Conservation (phyloP, 768 basidiomycete genomes). For the Calocera cornea region DNA sequence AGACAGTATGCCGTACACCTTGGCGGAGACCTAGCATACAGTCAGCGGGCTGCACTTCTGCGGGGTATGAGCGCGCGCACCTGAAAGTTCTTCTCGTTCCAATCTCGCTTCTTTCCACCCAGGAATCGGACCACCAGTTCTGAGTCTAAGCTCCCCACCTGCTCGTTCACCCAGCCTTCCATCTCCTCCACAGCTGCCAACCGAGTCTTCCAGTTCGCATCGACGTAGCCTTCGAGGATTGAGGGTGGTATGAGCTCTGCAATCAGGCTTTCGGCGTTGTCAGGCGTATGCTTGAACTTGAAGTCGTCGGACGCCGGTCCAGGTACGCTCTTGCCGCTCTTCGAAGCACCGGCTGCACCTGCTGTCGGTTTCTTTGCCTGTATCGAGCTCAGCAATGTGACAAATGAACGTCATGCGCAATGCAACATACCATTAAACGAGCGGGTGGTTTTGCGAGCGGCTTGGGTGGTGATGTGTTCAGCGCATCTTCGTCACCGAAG, state of each 20-base stretch:
- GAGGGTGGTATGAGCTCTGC: slow-evolving; percentile 55
- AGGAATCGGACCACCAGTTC: slow-evolving; percentile 81
- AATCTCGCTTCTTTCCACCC: slow-evolving; percentile 67
- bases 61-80: slow-evolving; percentile 27
- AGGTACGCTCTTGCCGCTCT: slow-evolving; percentile 27
- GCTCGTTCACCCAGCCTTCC: slow-evolving; percentile 44
- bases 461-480: slow-evolving; percentile 7
- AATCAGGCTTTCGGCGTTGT: slow-evolving; percentile 79
- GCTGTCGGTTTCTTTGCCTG: slow-evolving; percentile 25
- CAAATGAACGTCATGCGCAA: background rate
- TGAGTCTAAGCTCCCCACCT: slow-evolving; percentile 45
- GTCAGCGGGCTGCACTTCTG: slow-evolving; percentile 6
- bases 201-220: slow-evolving; percentile 86
- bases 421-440: slow-evolving; percentile 11
- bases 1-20: slow-evolving; percentile 66
- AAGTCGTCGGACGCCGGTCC: slow-evolving; percentile 59
- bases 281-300: slow-evolving; percentile 81
- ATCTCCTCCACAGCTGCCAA: slow-evolving; percentile 79
- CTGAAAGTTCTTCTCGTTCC: slow-evolving; percentile 99
- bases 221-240: slow-evolving; percentile 59
- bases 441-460: slow-evolving; percentile 14
- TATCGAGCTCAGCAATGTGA: background rate
- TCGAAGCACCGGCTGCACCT: slow-evolving; percentile 25
- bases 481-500: background rate
- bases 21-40: slow-evolving; percentile 61